Conservation (phyloP, 2,329 filamentous ascomycete genomes). For the Fusarium pilosicola region DNA sequence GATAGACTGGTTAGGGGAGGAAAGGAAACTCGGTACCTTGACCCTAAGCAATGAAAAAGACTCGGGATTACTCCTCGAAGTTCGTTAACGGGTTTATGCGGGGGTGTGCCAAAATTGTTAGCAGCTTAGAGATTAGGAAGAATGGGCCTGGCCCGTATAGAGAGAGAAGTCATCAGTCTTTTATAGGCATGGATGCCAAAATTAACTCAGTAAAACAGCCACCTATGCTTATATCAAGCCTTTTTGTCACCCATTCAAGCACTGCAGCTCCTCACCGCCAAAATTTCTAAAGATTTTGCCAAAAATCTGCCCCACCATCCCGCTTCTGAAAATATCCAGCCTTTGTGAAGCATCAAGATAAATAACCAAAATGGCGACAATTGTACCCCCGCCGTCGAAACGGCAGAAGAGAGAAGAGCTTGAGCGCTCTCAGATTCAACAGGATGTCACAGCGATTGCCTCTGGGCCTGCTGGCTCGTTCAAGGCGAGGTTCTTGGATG, state of each 20-base stretch:
- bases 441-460: conserved; percentile 73
- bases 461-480: conserved; percentile 78
- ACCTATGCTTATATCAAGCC: neutral
- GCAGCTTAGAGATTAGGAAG: neutral
- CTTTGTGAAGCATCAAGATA: conserved; percentile 6
- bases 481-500: conserved; percentile 88
- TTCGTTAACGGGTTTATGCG: conserved; percentile 27
- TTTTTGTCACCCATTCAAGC: neutral
- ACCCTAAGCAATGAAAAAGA: neutral
- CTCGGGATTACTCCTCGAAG: neutral
- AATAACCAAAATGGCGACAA: conserved; percentile 73
- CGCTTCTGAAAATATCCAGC: conserved; percentile 17
- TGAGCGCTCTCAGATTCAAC: conserved; percentile 77
- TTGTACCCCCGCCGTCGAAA: conserved; percentile 87
- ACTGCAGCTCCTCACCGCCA: conserved; percentile 44
- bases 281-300: conserved; percentile 47
- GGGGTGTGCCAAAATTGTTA: conserved; percentile 35
- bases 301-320: conserved; percentile 45
- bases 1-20: neutral
- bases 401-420: conserved; percentile 81
- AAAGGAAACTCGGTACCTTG: neutral
- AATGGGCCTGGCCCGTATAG: neutral
- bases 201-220: neutral
- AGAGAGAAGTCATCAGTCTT: neutral
- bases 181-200: neutral